Conservation (phyloP, 306 rosid genomes). For the Cicer pinnatifidum region DNA sequence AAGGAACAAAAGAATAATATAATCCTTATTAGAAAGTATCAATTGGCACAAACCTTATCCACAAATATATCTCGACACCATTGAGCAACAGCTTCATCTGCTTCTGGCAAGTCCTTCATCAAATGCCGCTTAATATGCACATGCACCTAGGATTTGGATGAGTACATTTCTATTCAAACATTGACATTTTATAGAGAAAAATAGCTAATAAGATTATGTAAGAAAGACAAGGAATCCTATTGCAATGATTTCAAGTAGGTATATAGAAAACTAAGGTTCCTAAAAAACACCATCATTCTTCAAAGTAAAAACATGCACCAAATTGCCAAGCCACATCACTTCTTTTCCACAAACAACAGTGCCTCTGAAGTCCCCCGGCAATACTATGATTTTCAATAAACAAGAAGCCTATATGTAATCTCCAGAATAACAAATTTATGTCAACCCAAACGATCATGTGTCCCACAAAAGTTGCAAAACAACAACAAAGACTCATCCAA, state of each 20-base stretch:
- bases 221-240: slow-evolving; percentile 4
- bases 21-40: not conserved
- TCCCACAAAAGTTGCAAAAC: slow-evolving; percentile 8
- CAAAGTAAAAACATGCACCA: slow-evolving; percentile 20
- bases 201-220: not conserved
- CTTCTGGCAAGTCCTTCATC: slow-evolving; percentile 84
- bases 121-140: slow-evolving; percentile 86
- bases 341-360: slow-evolving; percentile 17
- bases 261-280: slow-evolving; percentile 31
- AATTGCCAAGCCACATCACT: slow-evolving; percentile 7
- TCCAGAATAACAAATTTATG: not conserved
- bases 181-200: slow-evolving; percentile 2
- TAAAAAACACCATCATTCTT: slow-evolving; percentile 2
- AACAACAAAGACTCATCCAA: not conserved
- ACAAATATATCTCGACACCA: slow-evolving; percentile 96
- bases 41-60: slow-evolving; percentile 63
- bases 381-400: slow-evolving; percentile 22
- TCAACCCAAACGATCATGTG: slow-evolving; percentile 27
- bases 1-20: not conserved
- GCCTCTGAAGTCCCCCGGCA: not conserved
- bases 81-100: slow-evolving; percentile 87
- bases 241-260: slow-evolving; percentile 4
- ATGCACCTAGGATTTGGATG: slow-evolving; percentile 59
- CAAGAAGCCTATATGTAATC: slow-evolving; percentile 13
- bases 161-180: slow-evolving; percentile 1